phyloP scores from a whole-genome alignment of 176 grass and related monocot genomes.

The barley (Hordeum vulgare) region MorexV3_pseudomolecules_assembly NC_058522.1:526913025-526913524 shows the following conservation, averaged over 20 bases:
- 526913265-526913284: constrained; percentile 13
- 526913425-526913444: background rate
- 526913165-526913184: constrained; percentile 12
- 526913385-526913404: constrained; percentile 41
- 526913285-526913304: constrained; percentile 5
- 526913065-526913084: constrained; percentile 3
- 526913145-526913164: constrained; percentile 64
- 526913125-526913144: constrained; percentile 39
- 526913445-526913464: constrained; percentile 7
- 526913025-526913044: background rate
- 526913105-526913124: background rate
- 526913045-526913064: background rate
- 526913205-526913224: constrained; percentile 2
- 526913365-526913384: constrained; percentile 29
- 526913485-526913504: background rate
- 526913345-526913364: constrained; percentile 31
- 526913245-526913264: constrained; percentile 27
- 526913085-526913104: background rate
- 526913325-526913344: constrained; percentile 40
- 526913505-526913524: background rate
- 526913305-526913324: background rate
- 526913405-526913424: constrained; percentile 44
- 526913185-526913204: constrained; percentile 20
- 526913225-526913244: constrained; percentile 7
- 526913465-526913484: background rate